Evolutionary conservation across 2,329 filamentous ascomycete species (phyloP).

Genomic region (Ustilaginoidea virens): DNA sequence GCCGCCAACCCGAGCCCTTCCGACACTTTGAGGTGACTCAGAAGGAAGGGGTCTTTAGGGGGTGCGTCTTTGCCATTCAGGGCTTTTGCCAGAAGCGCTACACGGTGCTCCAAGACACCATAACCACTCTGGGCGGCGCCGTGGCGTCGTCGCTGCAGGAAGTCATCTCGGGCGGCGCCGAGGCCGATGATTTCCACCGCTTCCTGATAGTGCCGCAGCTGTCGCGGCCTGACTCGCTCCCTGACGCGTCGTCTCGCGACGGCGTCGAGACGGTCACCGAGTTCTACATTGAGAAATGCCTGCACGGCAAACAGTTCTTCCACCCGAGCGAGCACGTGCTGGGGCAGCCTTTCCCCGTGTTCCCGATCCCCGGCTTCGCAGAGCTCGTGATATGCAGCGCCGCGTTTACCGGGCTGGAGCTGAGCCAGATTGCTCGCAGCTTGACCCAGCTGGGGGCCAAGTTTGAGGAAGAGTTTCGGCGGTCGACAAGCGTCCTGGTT

Average conservation of each 20-base stretch:
- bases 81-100: slow-evolving; percentile 41
- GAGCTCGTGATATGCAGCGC: slow-evolving; percentile 64
- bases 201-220: slow-evolving; percentile 41
- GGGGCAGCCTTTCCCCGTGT: slow-evolving; percentile 58
- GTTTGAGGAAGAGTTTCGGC: slow-evolving; percentile 65
- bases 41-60: slow-evolving; percentile 31
- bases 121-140: slow-evolving; percentile 31
- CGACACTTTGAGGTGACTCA: slow-evolving; percentile 1
- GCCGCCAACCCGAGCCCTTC: slow-evolving; percentile 3
- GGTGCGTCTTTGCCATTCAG: slow-evolving; percentile 42
- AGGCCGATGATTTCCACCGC: slow-evolving; percentile 19
- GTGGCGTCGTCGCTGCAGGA: slow-evolving; percentile 27
- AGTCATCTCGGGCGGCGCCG: slow-evolving; percentile 15
- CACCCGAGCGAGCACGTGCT: slow-evolving; percentile 55
- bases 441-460: slow-evolving; percentile 62
- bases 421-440: slow-evolving; percentile 69
- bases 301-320: slow-evolving; percentile 59
- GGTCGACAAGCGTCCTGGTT: slow-evolving; percentile 62
- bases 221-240: slow-evolving; percentile 30
- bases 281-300: slow-evolving; percentile 83
- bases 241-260: slow-evolving; percentile 18
- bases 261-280: slow-evolving; percentile 53
- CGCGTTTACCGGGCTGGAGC: slow-evolving; percentile 69
- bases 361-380: slow-evolving; percentile 55
- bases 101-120: slow-evolving; percentile 29